Evolutionary conservation across 371 early-diverging fungal genomes (phyloP).

Genomic region (Mucor plumbeus): DNA sequence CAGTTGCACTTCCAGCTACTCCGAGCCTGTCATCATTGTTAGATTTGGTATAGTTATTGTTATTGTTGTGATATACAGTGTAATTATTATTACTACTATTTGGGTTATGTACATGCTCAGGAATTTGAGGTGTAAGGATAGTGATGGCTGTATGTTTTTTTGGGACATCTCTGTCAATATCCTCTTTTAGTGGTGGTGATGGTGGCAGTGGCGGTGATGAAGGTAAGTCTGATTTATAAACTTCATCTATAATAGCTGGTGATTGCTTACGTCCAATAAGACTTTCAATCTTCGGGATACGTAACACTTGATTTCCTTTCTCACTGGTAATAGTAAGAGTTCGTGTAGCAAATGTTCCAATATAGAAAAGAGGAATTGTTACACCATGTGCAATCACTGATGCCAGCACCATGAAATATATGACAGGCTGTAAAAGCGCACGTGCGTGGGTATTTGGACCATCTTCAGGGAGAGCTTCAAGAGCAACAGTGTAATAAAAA

Average conservation of each 20-base stretch:
- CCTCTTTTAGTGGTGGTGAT: not conserved
- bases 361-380: conserved; percentile 72
- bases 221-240: not conserved
- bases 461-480: conserved; percentile 34
- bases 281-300: conserved; percentile 21
- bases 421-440: conserved; percentile 60
- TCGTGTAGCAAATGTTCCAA: conserved; percentile 43
- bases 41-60: not conserved
- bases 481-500: conserved; percentile 70
- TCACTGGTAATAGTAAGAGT: conserved; percentile 39
- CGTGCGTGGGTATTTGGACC: conserved; percentile 38
- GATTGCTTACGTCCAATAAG: not conserved
- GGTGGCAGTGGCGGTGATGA: not conserved
- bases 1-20: not conserved
- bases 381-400: conserved; percentile 83
- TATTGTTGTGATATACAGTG: not conserved
- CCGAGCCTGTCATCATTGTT: too few species aligned
- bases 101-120: conserved; percentile 5
- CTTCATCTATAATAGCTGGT: not conserved
- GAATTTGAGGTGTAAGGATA: conserved; percentile 29
- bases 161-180: not conserved
- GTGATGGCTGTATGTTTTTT: conserved; percentile 39
- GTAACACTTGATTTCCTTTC: conserved; percentile 10
- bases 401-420: conserved; percentile 74
- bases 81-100: too few species aligned